A percentile compares a stretch with the other conserved stretches of the same genome.
These are phyloP conservation scores for Colletotrichum cereale DNA, from an alignment of 2,329 filamentous ascomycete species.

Conservation along the genomic window DNA sequence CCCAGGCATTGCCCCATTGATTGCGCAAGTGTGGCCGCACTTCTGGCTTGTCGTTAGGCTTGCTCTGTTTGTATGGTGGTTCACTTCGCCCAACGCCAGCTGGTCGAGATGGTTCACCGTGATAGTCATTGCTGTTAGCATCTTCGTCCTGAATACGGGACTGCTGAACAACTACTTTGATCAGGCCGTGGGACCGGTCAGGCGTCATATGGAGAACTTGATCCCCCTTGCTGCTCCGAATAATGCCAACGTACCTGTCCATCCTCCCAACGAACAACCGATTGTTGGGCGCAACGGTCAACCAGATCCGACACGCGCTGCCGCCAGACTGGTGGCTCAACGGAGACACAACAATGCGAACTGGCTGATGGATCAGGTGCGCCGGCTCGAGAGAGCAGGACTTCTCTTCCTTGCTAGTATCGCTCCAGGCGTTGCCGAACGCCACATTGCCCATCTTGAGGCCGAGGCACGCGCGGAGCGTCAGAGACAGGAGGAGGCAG, in stretches of 20 bases:
- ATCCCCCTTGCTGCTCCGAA: conserved; percentile 64
- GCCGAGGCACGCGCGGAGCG: conserved; percentile 62
- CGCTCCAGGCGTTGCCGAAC: conserved; percentile 74
- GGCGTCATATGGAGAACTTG: conserved; percentile 70
- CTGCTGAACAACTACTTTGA: conserved; percentile 68
- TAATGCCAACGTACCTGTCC: conserved; percentile 43
- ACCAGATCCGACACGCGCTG: conserved; percentile 63
- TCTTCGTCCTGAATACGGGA: conserved; percentile 72
- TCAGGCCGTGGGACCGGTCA: conserved; percentile 67
- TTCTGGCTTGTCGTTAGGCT: conserved; percentile 72
- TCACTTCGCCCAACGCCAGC: conserved; percentile 68
- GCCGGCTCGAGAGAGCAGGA: conserved; percentile 69
- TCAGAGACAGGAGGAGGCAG: conserved; percentile 58
- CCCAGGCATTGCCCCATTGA: conserved; percentile 52
- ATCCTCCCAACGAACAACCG: conserved; percentile 8
- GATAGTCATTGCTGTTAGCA: conserved; percentile 63
- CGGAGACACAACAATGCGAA: conserved; percentile 59
- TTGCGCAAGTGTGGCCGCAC: conserved; percentile 67
- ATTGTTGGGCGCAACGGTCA: conserved; percentile 44
- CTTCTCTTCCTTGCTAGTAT: conserved; percentile 76
- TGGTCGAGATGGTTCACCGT: conserved; percentile 72
- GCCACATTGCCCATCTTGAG: conserved; percentile 71
- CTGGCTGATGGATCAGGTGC: conserved; percentile 63
- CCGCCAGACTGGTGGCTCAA: conserved; percentile 65
- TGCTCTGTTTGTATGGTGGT: conserved; percentile 73